Evolutionary conservation across 2,329 filamentous ascomycete species (phyloP).

Genomic region (Pseudocercospora eumusae): DNA sequence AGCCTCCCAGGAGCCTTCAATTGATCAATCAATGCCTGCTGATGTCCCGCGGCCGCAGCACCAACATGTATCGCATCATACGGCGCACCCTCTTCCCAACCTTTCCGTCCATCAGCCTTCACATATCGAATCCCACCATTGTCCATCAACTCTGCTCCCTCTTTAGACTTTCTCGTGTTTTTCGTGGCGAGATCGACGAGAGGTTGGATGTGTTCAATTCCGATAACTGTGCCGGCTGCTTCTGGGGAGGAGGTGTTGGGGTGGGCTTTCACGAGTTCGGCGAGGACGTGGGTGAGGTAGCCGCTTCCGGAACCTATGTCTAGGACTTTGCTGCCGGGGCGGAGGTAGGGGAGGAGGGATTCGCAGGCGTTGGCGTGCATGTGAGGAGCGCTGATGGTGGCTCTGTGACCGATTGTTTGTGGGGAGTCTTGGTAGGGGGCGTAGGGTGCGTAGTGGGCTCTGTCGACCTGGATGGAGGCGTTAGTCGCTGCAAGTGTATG

Average conservation of each 20-base stretch:
- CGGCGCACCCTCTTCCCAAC: conserved; percentile 51
- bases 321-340: conserved; percentile 52
- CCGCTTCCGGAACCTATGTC: conserved; percentile 55
- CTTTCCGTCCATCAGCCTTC: conserved; percentile 63
- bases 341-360: conserved; percentile 60
- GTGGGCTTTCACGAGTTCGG: conserved; percentile 66
- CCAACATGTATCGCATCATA: conserved; percentile 98
- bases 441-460: conserved; percentile 75
- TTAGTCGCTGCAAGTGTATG: too few relatives aligned
- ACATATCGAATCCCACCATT: conserved; percentile 69
- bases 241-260: neutral
- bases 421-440: conserved; percentile 73
- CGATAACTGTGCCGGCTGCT: conserved; percentile 47
- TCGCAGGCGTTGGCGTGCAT: conserved; percentile 70
- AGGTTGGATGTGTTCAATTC: conserved; percentile 53
- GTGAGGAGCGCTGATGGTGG: conserved; percentile 72
- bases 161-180: conserved; percentile 49
- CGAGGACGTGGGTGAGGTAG: conserved; percentile 87
- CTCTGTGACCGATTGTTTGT: conserved; percentile 65
- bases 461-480: conserved; percentile 69
- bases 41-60: conserved; percentile 74
- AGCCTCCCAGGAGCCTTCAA: conserved; percentile 74
- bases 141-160: conserved; percentile 59
- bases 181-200: conserved; percentile 45
- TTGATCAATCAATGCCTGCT: conserved; percentile 72